phyloP scores from a whole-genome alignment of 1,139 yeast species.

The Spencermartinsiella ligniputridi region DNA sequence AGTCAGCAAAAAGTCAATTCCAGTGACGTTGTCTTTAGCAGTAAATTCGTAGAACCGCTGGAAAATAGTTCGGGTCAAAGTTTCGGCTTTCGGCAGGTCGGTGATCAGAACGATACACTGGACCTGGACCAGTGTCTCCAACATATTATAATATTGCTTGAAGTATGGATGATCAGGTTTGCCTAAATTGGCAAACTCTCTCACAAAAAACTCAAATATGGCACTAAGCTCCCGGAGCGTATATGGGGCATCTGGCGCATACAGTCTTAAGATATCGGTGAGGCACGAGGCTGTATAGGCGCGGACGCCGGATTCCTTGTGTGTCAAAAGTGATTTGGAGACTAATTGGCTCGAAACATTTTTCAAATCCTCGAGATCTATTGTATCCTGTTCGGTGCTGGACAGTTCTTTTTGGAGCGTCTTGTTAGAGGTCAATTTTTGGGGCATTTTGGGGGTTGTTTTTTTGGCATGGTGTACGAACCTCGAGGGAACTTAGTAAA shows the following conservation, averaged over 20 bases:
- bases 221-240: conserved; percentile 56
- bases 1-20: conserved; percentile 54
- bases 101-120: conserved; percentile 74
- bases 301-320: conserved; percentile 66
- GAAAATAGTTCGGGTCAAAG: conserved; percentile 54
- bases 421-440: background rate
- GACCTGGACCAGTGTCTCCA: conserved; percentile 71
- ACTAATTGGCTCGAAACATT: conserved; percentile 49
- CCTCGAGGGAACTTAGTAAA: background rate
- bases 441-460: too few relatives aligned
- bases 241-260: conserved; percentile 91
- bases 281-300: conserved; percentile 70
- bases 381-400: conserved; percentile 55
- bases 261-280: conserved; percentile 69
- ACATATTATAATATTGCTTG: conserved; percentile 59
- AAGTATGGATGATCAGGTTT: conserved; percentile 62
- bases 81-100: conserved; percentile 63
- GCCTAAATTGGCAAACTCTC: conserved; percentile 55
- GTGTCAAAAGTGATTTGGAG: conserved; percentile 54
- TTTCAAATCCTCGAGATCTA: conserved; percentile 44
- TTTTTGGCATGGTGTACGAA: too few relatives aligned
- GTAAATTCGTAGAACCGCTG: conserved; percentile 57
- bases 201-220: conserved; percentile 42
- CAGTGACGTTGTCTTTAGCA: conserved; percentile 23
- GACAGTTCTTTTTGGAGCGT: conserved; percentile 58